Percentiles rank a stretch among this genome's conserved stretches.
phyloP scores from a whole-genome alignment of 2,329 filamentous ascomycete species.

The Monosporascus cannonballus region DNA sequence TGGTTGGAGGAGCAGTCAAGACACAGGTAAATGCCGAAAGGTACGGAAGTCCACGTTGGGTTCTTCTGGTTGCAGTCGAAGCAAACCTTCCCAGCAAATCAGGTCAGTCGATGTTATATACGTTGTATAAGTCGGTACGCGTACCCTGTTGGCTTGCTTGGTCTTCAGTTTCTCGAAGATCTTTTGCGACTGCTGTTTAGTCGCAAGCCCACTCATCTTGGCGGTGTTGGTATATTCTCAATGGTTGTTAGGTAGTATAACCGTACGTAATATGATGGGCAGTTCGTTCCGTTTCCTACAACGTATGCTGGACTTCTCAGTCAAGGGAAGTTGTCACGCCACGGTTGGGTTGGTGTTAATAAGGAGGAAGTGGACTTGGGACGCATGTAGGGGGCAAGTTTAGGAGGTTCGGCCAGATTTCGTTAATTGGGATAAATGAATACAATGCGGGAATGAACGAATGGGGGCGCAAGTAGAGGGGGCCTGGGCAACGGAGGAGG shows the following conservation, averaged over 20 bases:
- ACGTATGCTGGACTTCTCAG: not conserved
- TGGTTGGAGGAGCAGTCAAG: constrained; percentile 97
- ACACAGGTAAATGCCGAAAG: constrained; percentile 95
- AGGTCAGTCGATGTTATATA: constrained; percentile 3
- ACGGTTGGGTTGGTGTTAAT: not conserved
- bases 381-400: constrained; percentile 5
- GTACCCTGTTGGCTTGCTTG: constrained; percentile 90
- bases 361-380: constrained; percentile 1
- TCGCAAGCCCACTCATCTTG: constrained; percentile 65
- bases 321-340: not conserved
- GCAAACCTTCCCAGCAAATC: constrained; percentile 57
- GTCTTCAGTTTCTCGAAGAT: constrained; percentile 97
- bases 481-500: too few relatives aligned
- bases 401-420: constrained; percentile 30
- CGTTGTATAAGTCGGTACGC: constrained; percentile 21
- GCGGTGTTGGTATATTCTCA: constrained; percentile 10
- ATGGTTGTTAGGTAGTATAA: not conserved
- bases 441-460: not conserved
- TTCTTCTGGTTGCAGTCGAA: constrained; percentile 98
- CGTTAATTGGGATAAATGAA: constrained; percentile 6
- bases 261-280: not conserved
- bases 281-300: too few relatives aligned
- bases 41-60: constrained; percentile 96
- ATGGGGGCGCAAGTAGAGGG: constrained; percentile 5
- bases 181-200: constrained; percentile 91